Evolutionary conservation across 2,329 filamentous ascomycete species (phyloP).

Genomic region (Xylaria sp.): DNA sequence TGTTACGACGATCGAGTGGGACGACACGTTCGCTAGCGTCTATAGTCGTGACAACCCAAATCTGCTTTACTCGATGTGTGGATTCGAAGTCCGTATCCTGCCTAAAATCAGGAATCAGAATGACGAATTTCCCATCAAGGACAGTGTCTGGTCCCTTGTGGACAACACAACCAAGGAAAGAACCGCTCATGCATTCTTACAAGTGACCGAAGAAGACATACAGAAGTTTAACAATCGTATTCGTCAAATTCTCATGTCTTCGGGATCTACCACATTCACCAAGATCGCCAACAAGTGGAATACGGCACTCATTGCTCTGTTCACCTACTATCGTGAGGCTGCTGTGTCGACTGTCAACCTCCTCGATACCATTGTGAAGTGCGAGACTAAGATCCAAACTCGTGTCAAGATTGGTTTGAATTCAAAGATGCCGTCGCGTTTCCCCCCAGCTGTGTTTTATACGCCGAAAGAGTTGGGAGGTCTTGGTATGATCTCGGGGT

Average conservation of each 20-base stretch:
- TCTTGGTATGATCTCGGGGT: slow-evolving; percentile 98
- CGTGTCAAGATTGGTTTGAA: slow-evolving; percentile 98
- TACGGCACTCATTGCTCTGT: slow-evolving; percentile 93
- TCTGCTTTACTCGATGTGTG: slow-evolving; percentile 95
- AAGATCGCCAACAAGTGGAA: slow-evolving; percentile 99
- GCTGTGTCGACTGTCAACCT: slow-evolving; percentile 95
- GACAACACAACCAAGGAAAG: slow-evolving; percentile 97
- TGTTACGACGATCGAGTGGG: slow-evolving; percentile 98
- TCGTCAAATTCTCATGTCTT: slow-evolving; percentile 98
- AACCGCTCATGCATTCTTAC: slow-evolving; percentile 95
- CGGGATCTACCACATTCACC: slow-evolving; percentile 98
- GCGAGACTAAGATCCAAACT: slow-evolving; percentile 99
- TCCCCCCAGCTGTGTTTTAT: slow-evolving; percentile 98
- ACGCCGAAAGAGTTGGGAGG: slow-evolving; percentile 98
- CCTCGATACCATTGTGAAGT: slow-evolving; percentile 98
- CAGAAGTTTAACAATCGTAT: slow-evolving; percentile 99
- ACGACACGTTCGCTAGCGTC: slow-evolving; percentile 97
- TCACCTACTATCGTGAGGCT: slow-evolving; percentile 98
- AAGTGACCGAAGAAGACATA: slow-evolving; percentile 97
- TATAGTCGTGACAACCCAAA: slow-evolving; percentile 99
- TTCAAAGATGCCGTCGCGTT: slow-evolving; percentile 99
- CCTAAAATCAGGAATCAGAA: slow-evolving; percentile 95
- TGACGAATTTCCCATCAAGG: slow-evolving; percentile 96
- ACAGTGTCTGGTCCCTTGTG: slow-evolving; percentile 97
- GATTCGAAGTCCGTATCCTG: slow-evolving; percentile 95